Base-by-base conservation (phyloP, 2,329 filamentous ascomycete species). In the Cercospora nicotianae region DNA sequence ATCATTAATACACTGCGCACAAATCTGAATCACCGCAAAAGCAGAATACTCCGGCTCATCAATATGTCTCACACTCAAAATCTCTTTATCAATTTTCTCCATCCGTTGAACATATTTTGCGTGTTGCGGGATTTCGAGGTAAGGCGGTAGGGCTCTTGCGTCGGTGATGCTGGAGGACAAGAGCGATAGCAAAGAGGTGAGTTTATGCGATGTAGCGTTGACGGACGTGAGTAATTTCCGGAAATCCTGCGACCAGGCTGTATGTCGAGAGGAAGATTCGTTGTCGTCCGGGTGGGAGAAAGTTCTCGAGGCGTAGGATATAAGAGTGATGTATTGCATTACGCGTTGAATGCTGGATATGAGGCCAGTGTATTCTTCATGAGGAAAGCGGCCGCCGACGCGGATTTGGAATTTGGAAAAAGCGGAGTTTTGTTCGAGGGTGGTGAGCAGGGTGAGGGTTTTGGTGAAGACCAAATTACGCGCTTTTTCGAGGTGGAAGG, bases 21-120 rank as follows among this genome's bases (percentile, higher is more conserved):
- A 89, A 51, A 93, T 88, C 74, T 92, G 89, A 73, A 92, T 81
- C 13, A 92, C 89, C 0, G 90, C 90, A 80, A 92, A 93, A 63
- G 90, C 89, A 18, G 45, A 57, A 78, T 91, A 92, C 0, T 90
- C 90, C 0, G 89, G 88, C 76, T 92, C 88, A 3, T 67, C 73
- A 10, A 75, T 72, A 60, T 92, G 89, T 67, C 83, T 77, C 2
- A 90, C 79, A 71, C 86, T 87, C 26, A 92, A 77, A 12, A 92
- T 87, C 61, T 87, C 85, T 1, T 80, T 79, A 70, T 89, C 86
- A 0, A 91, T 79, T 0, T 80, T 79, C 53, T 89, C 85, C 1
- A 92, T 80, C 6, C 84, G 82, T 20, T 82, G 81, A 1, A 84
- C 84, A 12, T 91, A 83, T 64, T 87, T 83, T 73, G 88, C 90